Base-by-base conservation (phyloP, 352 stramenopile species). In the Aphanomyces cochlioides region DNA sequence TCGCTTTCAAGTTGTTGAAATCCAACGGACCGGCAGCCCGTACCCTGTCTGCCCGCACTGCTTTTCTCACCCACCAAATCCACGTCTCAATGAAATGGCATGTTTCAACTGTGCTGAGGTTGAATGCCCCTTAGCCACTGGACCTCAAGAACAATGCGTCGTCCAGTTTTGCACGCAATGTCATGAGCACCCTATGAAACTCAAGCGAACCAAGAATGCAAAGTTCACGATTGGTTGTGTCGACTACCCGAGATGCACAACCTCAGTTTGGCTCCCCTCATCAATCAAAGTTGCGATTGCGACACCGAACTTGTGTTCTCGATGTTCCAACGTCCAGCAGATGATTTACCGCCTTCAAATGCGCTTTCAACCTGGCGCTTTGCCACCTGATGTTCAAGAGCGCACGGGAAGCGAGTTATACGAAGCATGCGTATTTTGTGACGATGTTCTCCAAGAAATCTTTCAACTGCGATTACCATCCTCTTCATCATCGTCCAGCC, bases 31-130 rank as follows among this genome's bases (percentile, higher is more conserved):
- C 7, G 38, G 12, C 15, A 39, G 64, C 2, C 43, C 60, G 19
- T 73, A 75, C 47, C 38, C 39, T 2, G 34, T 79, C 13, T 83
- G 77, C 69, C 75, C 77, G 4, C 54, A 73, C 19, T 83, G 77
- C 56, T 77, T 79, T 50, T 72, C 53, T 19, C 54, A 77, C 63
- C 72, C 68, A 15, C 69, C 64, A 15, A 57, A 67, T 28, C 38
- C 67, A 7, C 56, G 56, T 28, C 39, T 74, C 12, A 53, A 72
- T 10, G 56, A 66, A 17, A 73, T 76, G 57, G 41, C 72, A 2
- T 76, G 72, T 56, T 76, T 73, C 45, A 53, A 56, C 17, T 76
- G 72, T 37, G 50, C 40, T 5, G 58, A 47, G 12, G 28, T 37
- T 7, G 66, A 39, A 12, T 76, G 72, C 56, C 12, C 72, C n/a